A percentile compares a stretch with the other conserved stretches of the same genome.
Evolutionary conservation across 208 protist genomes (phyloP).

Genomic region (Strigomonas culicis): DNA sequence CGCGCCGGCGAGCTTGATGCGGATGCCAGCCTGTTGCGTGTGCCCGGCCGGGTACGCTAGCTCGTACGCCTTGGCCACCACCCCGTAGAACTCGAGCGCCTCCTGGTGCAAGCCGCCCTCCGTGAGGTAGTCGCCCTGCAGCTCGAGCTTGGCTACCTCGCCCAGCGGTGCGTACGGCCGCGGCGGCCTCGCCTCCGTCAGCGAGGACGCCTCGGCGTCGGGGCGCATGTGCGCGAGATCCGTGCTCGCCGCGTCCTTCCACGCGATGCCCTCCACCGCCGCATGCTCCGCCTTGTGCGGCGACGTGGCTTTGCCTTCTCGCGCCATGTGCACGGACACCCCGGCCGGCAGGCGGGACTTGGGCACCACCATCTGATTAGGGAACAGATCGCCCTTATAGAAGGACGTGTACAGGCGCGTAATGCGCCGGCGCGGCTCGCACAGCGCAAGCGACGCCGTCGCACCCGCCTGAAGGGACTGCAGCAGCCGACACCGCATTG

Average conservation of each 20-base stretch:
- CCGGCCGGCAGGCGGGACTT: slow-evolving; percentile 48
- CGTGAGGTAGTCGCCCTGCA: slow-evolving; percentile 82
- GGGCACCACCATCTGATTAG: slow-evolving; percentile 68
- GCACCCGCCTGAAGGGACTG: not conserved
- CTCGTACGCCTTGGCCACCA: slow-evolving; percentile 81
- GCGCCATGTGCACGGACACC: slow-evolving; percentile 19
- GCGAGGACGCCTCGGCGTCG: slow-evolving; percentile 1
- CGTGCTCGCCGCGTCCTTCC: slow-evolving; percentile 53
- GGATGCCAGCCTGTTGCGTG: slow-evolving; percentile 61
- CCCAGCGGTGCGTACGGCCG: slow-evolving; percentile 76
- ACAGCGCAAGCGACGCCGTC: slow-evolving; percentile 17
- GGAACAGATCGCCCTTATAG: slow-evolving; percentile 69
- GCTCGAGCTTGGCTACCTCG: slow-evolving; percentile 83
- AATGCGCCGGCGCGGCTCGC: slow-evolving; percentile 42
- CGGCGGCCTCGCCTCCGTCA: slow-evolving; percentile 2
- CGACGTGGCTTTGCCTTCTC: slow-evolving; percentile 11
- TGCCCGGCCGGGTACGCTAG: slow-evolving; percentile 78
- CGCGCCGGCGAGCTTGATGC: slow-evolving; percentile 69
- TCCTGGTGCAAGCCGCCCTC: slow-evolving; percentile 84
- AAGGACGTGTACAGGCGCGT: slow-evolving; percentile 88
- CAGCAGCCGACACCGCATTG: not conserved
- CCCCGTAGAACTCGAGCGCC: slow-evolving; percentile 85
- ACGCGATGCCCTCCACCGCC: slow-evolving; percentile 34
- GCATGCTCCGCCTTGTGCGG: not conserved
- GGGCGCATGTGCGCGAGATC: slow-evolving; percentile 46